Conservation (phyloP, 1,284 basidiomycete species). For the Ustilago trichophora region DNA sequence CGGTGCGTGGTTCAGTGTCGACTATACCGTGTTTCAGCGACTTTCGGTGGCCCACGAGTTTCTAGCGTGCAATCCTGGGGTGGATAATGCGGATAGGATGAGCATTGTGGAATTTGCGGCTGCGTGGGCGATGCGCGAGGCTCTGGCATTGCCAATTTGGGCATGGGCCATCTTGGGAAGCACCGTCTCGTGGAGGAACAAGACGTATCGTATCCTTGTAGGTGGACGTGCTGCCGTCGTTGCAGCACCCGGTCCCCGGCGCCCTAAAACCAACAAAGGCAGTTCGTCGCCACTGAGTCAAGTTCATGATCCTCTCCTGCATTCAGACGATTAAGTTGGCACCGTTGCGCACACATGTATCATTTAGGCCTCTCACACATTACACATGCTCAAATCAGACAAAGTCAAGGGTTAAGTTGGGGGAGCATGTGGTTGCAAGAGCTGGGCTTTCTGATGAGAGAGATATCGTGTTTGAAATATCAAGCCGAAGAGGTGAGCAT, state of each 20-base stretch:
- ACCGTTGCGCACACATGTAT: no score
- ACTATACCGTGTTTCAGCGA: conserved; percentile 32
- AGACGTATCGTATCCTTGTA: conserved; percentile 31
- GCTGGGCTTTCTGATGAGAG: no score
- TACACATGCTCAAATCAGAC: neutral
- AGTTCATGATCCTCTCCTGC: conserved; percentile 29
- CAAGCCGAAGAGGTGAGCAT: conserved; percentile 27
- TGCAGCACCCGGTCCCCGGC: no score
- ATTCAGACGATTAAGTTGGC: conserved; percentile 4
- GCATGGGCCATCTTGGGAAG: conserved; percentile 60
- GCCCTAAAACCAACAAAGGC: no score
- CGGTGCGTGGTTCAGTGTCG: conserved; percentile 31
- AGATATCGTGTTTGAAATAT: no score
- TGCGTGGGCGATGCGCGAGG: conserved; percentile 60
- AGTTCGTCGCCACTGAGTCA: no score
- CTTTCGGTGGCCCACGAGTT: conserved; percentile 38
- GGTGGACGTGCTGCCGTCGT: conserved; percentile 41
- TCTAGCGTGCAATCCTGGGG: conserved; percentile 27
- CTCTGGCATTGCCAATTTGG: conserved; percentile 64
- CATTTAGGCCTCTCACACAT: neutral
- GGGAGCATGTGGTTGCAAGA: no score
- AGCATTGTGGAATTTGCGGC: conserved; percentile 26
- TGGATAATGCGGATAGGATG: conserved; percentile 18
- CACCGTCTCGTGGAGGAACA: conserved; percentile 48
- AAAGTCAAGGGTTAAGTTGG: conserved; percentile 2